Evolutionary conservation across 1,139 yeast species (phyloP).

Genomic region (Debaryomyces coudertii): DNA sequence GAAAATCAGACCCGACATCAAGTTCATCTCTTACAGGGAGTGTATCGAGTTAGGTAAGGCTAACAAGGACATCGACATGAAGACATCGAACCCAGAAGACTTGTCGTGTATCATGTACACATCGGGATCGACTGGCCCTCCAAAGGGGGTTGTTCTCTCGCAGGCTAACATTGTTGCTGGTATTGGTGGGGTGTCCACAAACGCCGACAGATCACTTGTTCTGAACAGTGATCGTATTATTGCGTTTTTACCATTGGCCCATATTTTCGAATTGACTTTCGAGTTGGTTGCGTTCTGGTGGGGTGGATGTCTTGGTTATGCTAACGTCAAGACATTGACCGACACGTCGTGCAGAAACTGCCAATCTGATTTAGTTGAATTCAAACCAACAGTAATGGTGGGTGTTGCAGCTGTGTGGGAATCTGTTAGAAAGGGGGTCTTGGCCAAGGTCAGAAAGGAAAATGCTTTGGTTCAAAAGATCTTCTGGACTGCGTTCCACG

Average conservation of each 20-base stretch:
- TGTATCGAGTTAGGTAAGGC: constrained; percentile 64
- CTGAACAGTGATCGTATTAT: constrained; percentile 66
- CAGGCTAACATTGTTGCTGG: constrained; percentile 83
- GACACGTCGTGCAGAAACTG: constrained; percentile 83
- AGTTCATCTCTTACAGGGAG: constrained; percentile 67
- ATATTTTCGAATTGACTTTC: constrained; percentile 88
- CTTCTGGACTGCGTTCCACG: constrained; percentile 86
- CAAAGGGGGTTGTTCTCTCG: constrained; percentile 91
- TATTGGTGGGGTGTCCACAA: constrained; percentile 75
- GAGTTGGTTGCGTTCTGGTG: constrained; percentile 81
- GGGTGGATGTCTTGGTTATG: constrained; percentile 92
- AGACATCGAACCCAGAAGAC: constrained; percentile 71
- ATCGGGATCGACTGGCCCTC: constrained; percentile 96
- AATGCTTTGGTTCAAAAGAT: constrained; percentile 73
- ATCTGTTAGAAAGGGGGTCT: constrained; percentile 87
- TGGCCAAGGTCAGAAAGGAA: constrained; percentile 69
- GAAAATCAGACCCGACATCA: constrained; percentile 75
- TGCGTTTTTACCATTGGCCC: constrained; percentile 94
- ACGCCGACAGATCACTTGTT: constrained; percentile 59
- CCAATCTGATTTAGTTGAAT: constrained; percentile 83
- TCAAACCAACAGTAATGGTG: constrained; percentile 92
- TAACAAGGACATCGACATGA: constrained; percentile 35
- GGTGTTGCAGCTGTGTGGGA: constrained; percentile 99
- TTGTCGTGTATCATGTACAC: constrained; percentile 95
- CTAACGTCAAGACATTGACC: constrained; percentile 87